phyloP scores from a whole-genome alignment of 169 alveolate genomes.

The Eimeria acervulina region DNA sequence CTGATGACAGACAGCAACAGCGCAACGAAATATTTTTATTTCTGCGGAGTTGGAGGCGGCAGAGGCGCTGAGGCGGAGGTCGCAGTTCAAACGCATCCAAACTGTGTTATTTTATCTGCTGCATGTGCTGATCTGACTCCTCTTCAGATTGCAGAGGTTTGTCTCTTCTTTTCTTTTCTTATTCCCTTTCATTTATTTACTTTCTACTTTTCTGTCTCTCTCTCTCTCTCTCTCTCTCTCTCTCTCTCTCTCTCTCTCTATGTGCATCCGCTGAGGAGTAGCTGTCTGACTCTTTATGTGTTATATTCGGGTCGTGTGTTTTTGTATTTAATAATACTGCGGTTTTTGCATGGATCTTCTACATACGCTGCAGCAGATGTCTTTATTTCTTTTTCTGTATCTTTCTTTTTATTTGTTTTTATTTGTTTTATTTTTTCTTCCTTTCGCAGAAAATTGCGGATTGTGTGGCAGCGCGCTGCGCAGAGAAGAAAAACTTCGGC shows the following conservation, averaged over 20 bases:
- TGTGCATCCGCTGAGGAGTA: too few species aligned
- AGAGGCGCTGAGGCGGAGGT: conserved; percentile 96
- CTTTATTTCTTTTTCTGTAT: background rate
- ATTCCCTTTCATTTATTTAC: too few species aligned
- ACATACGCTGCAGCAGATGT: too few species aligned
- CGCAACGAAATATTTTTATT: conserved; percentile 98
- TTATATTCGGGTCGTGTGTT: too few species aligned
- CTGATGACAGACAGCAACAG: conserved; percentile 98
- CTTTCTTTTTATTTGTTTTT: too few species aligned
- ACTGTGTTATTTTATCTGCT: conserved; percentile 96
- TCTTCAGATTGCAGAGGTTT: conserved; percentile 75
- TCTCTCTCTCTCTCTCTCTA: background rate
- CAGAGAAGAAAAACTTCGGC: conserved; percentile 92
- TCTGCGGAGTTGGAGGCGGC: conserved; percentile 97
- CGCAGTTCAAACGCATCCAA: conserved; percentile 98
- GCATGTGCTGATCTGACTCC: conserved; percentile 91
- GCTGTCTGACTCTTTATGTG: too few species aligned
- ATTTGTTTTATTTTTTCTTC: background rate
- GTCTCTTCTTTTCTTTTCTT: background rate
- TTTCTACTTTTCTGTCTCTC: background rate
- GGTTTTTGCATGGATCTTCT: too few species aligned
- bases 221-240: background rate
- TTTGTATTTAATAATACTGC: too few species aligned
- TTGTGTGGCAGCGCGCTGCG: conserved; percentile 92
- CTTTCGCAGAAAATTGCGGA: conserved; percentile 89